Base-by-base conservation (phyloP, 768 basidiomycete species). In the Russula vinacea region DNA sequence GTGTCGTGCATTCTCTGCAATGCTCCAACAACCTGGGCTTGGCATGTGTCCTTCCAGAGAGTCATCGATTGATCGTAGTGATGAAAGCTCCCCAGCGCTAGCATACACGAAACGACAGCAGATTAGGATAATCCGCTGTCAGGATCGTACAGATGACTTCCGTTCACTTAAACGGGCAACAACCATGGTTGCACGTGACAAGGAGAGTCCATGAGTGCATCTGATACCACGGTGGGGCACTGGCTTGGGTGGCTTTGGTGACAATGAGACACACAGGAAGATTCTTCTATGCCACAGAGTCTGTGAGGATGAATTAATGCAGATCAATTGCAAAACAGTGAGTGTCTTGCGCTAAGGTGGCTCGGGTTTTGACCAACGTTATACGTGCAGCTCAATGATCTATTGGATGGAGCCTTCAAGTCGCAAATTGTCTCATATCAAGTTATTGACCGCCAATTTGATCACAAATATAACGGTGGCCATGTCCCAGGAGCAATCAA, bases 381-480 rank as follows among this genome's bases (percentile, higher is more conserved):
- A 7, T 39, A 10, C 37, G 19, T 67, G 14, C 68, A 96, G 94
- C 75, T 99, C 73, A 83, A 94, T 68, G 77, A 80, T 16, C 79
- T 98, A 16, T 75, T 98, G 37, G 84, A 87, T 54, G 95, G 96
- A 26, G 79, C 76, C 68, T 98, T 84, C 75, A 76, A 83, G 56
- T 72, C 81, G 22, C 76, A 82, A 65, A 85, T 96, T 62, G 79
- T 81, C 44, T 79, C 84, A 52, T 97, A 80, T 74, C 82, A 89
- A 69, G 76, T 99, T 62, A 88, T 99, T 69, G 97, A 99, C 76
- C 98, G 97, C 75, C 90, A 97, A 49, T 99, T 98, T 75, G 93
- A 94, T 67, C 98, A 97, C 72, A 96, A 99, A 76, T 98, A 88
- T 74, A 80, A 81, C 55, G 97, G 97, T 10, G 97, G 97, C 0